These are phyloP conservation scores for Cenchrus americanus DNA, from an alignment of 176 grass and related monocot species.

Conservation along the genomic window DNA sequence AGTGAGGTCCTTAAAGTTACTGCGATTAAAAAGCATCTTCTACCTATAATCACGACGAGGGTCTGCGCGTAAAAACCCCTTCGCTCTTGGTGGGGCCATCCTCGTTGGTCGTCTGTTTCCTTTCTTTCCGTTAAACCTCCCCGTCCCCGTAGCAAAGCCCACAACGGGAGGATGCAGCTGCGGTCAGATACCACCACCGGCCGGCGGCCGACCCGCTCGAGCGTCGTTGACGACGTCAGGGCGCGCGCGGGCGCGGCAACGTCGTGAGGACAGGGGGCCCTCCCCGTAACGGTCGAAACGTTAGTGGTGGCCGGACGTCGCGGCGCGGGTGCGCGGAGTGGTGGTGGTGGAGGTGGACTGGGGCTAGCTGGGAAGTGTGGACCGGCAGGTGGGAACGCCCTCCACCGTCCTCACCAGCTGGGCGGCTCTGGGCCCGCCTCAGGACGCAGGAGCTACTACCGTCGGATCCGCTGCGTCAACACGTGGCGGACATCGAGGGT, in stretches of 20 bases:
- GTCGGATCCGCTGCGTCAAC: not conserved
- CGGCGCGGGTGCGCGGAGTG: slow-evolving; percentile 15
- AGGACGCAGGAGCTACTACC: not conserved
- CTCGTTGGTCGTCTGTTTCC: not conserved
- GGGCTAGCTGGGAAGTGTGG: not conserved
- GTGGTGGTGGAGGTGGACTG: not conserved
- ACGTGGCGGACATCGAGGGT: slow-evolving; percentile 19
- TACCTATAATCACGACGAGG: not conserved
- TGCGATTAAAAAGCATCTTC: not conserved
- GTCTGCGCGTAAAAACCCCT: not conserved
- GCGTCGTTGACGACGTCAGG: slow-evolving; percentile 44
- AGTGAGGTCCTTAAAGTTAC: not conserved
- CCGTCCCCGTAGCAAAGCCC: not conserved
- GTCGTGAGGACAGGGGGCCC: not conserved
- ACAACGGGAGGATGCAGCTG: slow-evolving; percentile 33
- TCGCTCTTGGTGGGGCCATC: not conserved
- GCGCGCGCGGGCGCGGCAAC: not conserved
- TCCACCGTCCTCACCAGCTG: not conserved
- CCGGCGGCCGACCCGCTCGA: not conserved
- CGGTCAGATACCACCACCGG: not conserved
- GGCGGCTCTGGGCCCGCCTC: not conserved
- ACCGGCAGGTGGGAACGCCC: slow-evolving; percentile 25
- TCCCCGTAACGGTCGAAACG: slow-evolving; percentile 48
- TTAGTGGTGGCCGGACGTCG: slow-evolving; percentile 15
- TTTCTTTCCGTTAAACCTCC: not conserved